These are phyloP conservation scores for Termitomyces sp. DNA, from an alignment of 768 basidiomycete species.

Conservation along the genomic window DNA sequence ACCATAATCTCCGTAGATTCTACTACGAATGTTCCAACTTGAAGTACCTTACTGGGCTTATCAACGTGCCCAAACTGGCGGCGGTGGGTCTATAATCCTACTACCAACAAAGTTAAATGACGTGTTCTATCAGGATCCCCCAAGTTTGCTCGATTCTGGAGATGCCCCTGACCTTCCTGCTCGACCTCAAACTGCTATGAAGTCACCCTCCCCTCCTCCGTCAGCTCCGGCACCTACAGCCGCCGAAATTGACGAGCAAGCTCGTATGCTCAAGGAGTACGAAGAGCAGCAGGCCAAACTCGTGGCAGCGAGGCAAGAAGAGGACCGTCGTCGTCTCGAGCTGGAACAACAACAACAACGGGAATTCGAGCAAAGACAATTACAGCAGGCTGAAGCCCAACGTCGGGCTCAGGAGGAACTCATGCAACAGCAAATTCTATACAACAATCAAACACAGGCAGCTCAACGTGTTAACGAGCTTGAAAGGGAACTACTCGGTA, in stretches of 20 bases:
- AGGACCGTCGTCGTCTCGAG: constrained; percentile 79
- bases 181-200: constrained; percentile 62
- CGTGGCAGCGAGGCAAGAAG: constrained; percentile 75
- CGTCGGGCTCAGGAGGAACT: constrained; percentile 87
- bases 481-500: constrained; percentile 85
- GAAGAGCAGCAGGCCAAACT: constrained; percentile 93
- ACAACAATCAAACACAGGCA: constrained; percentile 76
- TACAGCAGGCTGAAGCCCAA: constrained; percentile 85
- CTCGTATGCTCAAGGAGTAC: constrained; percentile 92
- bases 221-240: constrained; percentile 68
- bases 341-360: constrained; percentile 74
- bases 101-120: not conserved
- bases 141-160: constrained; percentile 85
- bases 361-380: constrained; percentile 90
- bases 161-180: constrained; percentile 86
- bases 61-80: constrained; percentile 97
- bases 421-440: constrained; percentile 79
- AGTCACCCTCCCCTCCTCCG: constrained; percentile 65
- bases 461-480: constrained; percentile 72
- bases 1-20: constrained; percentile 92
- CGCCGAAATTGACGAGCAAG: constrained; percentile 83
- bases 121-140: constrained; percentile 70
- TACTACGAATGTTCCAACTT: constrained; percentile 99
- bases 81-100: constrained; percentile 50
- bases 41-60: constrained; percentile 94